These are phyloP conservation scores for Coccomyxa sp. DNA, from an alignment of 139 green algal genomes.

Conservation along the genomic window DNA sequence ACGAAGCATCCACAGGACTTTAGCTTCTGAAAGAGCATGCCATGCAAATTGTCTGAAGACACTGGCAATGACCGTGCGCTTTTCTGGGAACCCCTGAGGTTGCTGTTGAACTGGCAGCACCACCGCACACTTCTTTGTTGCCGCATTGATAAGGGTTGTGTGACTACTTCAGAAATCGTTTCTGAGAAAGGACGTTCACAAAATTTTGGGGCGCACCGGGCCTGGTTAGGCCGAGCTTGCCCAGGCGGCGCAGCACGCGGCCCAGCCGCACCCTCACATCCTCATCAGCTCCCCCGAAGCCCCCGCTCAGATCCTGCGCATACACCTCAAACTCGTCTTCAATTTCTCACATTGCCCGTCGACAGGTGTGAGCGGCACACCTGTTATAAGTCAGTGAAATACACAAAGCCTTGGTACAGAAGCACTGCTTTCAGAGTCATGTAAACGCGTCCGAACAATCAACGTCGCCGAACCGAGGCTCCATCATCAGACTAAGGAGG, in stretches of 20 bases:
- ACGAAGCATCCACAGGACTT: background rate
- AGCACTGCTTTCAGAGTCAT: too few species aligned
- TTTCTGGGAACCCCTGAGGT: background rate
- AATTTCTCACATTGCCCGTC: background rate
- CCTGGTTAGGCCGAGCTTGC: slow-evolving; percentile 26
- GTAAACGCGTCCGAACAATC: too few species aligned
- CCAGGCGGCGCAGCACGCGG: slow-evolving; percentile 48
- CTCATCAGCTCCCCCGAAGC: slow-evolving; percentile 9
- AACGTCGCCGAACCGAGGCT: too few species aligned
- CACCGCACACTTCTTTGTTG: background rate
- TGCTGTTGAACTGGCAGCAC: too few species aligned
- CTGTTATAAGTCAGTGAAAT: background rate
- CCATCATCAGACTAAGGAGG: too few species aligned
- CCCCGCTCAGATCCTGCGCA: background rate
- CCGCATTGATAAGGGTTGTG: too few species aligned
- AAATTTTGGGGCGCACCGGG: background rate
- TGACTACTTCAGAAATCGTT: too few species aligned
- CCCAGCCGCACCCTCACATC: slow-evolving; percentile 47
- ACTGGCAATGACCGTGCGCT: background rate
- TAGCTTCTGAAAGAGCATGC: background rate
- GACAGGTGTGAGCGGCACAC: background rate
- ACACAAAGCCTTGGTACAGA: too few species aligned
- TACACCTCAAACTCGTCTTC: background rate
- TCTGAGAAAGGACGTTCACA: too few species aligned
- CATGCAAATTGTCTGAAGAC: background rate